Conservation (phyloP, 73 alveolate species). For the Stentor coeruleus region DNA sequence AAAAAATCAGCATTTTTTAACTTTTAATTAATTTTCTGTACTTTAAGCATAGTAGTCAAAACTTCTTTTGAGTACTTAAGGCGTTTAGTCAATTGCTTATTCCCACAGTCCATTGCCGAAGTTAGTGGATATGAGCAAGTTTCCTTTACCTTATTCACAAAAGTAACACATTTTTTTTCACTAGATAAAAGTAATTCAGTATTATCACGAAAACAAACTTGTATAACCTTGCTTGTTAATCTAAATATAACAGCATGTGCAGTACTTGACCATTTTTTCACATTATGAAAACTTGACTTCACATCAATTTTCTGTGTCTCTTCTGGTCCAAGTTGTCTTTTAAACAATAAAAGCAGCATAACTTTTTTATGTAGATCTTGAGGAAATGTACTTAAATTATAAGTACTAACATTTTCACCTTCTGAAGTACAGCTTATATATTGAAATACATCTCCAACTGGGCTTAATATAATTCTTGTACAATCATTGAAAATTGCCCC, state of each 20-base stretch:
- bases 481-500: slow-evolving; percentile 53
- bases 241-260: slow-evolving; percentile 88
- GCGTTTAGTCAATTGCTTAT: slow-evolving; percentile 85
- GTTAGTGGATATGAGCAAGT: slow-evolving; percentile 64
- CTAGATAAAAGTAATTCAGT: slow-evolving; percentile 81
- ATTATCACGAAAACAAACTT: slow-evolving; percentile 84
- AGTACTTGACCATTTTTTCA: slow-evolving; percentile 77
- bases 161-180: slow-evolving; percentile 76
- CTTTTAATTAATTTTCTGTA: no score
- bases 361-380: slow-evolving; percentile 8
- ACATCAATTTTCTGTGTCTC: neutral
- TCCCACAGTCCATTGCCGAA: slow-evolving; percentile 70
- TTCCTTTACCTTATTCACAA: slow-evolving; percentile 82
- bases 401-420: neutral
- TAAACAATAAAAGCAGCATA: neutral
- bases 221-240: slow-evolving; percentile 79
- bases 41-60: slow-evolving; percentile 73
- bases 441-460: slow-evolving; percentile 24
- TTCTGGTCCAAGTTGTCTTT: neutral
- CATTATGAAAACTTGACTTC: slow-evolving; percentile 35
- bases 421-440: slow-evolving; percentile 8
- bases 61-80: slow-evolving; percentile 79
- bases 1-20: no score
- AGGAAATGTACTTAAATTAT: neutral
- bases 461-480: slow-evolving; percentile 36